Percentiles rank a stretch among this genome's conserved stretches.
phyloP scores from a whole-genome alignment of 2,329 filamentous ascomycete genomes.

The Fusarium xylarioides region DNA sequence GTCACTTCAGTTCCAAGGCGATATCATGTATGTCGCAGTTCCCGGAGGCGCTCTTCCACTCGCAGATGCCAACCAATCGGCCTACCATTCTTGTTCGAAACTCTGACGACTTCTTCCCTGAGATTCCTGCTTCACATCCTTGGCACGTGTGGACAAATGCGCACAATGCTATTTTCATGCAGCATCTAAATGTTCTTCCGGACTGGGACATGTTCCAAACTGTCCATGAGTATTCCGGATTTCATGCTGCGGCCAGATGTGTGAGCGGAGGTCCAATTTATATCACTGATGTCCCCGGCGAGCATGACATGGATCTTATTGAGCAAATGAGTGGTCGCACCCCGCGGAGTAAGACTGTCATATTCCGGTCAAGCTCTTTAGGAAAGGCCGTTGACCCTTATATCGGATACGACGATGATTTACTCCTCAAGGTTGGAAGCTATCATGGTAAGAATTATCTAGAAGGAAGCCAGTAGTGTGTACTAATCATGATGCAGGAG shows the following conservation, averaged over 20 bases:
- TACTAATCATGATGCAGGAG: constrained; percentile 46
- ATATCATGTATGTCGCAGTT: constrained; percentile 97
- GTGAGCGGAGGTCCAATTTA: constrained; percentile 93
- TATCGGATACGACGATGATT: constrained; percentile 75
- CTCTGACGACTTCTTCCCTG: constrained; percentile 91
- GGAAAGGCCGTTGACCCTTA: constrained; percentile 81
- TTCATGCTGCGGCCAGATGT: constrained; percentile 90
- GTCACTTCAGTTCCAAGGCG: constrained; percentile 78
- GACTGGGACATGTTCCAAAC: constrained; percentile 82
- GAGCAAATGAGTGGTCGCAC: constrained; percentile 82
- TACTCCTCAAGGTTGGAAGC: constrained; percentile 79
- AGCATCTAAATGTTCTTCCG: constrained; percentile 85
- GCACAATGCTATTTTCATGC: constrained; percentile 83
- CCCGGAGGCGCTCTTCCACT: constrained; percentile 86
- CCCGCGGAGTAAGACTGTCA: constrained; percentile 75
- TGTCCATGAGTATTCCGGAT: constrained; percentile 73
- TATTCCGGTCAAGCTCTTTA: constrained; percentile 79
- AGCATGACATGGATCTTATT: constrained; percentile 80
- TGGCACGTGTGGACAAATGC: constrained; percentile 98
- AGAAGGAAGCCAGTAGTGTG: too few species aligned
- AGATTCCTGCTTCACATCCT: constrained; percentile 80
- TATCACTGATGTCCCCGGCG: constrained; percentile 88
- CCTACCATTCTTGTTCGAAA: constrained; percentile 82
- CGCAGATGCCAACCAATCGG: constrained; percentile 79
- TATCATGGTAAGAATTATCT: constrained; percentile 70